A percentile compares a stretch with the other conserved stretches of the same genome.
Evolutionary conservation across 2,329 filamentous ascomycete species (phyloP).

Genomic region (Fusarium circinatum): DNA sequence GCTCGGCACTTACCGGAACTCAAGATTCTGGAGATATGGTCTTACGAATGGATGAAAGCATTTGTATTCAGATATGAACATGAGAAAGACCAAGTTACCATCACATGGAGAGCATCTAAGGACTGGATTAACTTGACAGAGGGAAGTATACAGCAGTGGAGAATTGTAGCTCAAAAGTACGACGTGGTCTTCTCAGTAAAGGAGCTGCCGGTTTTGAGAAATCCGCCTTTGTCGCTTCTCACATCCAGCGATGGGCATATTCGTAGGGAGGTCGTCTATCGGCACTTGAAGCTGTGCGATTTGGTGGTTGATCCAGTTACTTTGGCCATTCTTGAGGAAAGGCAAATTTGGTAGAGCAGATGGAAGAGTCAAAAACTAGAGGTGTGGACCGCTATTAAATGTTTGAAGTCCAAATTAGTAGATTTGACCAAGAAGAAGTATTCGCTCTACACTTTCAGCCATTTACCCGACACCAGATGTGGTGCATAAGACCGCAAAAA

Average conservation of each 20-base stretch:
- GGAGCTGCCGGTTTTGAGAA: background rate
- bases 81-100: background rate
- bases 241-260: background rate
- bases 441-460: no score
- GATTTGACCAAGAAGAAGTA: no score
- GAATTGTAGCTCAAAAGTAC: accelerated
- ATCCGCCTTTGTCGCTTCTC: no score
- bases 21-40: background rate
- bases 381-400: no score
- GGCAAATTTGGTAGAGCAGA: no score
- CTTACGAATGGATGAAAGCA: accelerated
- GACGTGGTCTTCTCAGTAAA: accelerated
- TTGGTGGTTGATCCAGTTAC: background rate
- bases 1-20: accelerated
- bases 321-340: no score
- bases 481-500: background rate
- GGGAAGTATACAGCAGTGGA: accelerated
- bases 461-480: background rate
- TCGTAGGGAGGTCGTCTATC: background rate
- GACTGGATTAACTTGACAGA: background rate
- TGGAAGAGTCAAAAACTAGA: no score
- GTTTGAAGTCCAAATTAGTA: no score
- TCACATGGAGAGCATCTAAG: background rate
- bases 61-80: background rate
- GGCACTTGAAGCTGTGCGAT: background rate